Evolutionary conservation across 2,329 filamentous ascomycete species (phyloP).

Genomic region (Coleophoma crateriformis): DNA sequence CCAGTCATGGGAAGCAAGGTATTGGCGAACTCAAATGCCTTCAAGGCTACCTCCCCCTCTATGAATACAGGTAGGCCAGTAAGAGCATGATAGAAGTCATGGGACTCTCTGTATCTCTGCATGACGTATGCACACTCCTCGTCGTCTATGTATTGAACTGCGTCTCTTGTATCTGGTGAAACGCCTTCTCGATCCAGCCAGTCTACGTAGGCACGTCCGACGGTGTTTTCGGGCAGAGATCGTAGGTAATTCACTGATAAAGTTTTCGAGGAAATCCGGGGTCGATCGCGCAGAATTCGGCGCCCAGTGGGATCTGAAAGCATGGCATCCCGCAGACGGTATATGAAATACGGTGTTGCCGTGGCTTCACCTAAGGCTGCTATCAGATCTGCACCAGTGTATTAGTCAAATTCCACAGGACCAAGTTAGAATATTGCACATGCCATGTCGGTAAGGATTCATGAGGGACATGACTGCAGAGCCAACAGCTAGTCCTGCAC

Average conservation of each 20-base stretch:
- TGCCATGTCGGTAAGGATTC: constrained; percentile 76
- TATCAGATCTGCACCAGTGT: constrained; percentile 67
- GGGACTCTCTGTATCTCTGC: constrained; percentile 94
- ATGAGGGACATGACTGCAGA: constrained; percentile 59
- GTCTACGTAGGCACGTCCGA: constrained; percentile 76
- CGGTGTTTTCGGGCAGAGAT: constrained; percentile 61
- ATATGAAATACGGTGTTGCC: constrained; percentile 90
- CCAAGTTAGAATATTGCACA: constrained; percentile 1
- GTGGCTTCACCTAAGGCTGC: constrained; percentile 92
- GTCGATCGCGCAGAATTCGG: constrained; percentile 83
- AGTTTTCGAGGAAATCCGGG: constrained; percentile 73
- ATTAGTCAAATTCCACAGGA: constrained; percentile 2
- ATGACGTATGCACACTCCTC: constrained; percentile 97
- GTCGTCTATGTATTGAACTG: constrained; percentile 87
- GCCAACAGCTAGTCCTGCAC: constrained; percentile 62
- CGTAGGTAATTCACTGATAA: constrained; percentile 65
- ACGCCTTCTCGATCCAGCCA: constrained; percentile 97
- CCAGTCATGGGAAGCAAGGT: constrained; percentile 94
- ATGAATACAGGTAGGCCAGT: constrained; percentile 84
- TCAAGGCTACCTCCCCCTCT: constrained; percentile 97
- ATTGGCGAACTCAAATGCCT: constrained; percentile 96
- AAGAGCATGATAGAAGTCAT: constrained; percentile 96
- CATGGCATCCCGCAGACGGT: constrained; percentile 88
- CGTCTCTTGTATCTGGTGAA: constrained; percentile 78
- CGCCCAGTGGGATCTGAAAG: constrained; percentile 77